Percentiles rank a stretch among this genome's conserved stretches.
phyloP scores from a whole-genome alignment of 441 rosid genomes.

The Viola pubescens region DNA sequence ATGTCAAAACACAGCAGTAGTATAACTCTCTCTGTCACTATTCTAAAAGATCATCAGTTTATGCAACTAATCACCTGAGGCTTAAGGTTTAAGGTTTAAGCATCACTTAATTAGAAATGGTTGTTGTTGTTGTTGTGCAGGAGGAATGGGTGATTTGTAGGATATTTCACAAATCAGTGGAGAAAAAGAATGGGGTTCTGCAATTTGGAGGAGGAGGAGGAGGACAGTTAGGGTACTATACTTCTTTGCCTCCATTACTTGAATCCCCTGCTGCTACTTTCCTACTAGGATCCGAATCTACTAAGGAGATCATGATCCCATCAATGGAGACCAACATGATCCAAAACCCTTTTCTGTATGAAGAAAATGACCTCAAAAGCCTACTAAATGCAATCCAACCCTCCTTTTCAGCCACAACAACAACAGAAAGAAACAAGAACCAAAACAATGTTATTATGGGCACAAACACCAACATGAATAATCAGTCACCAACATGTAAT shows the following conservation, averaged over 20 bases:
- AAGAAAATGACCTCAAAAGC: conserved; percentile 43
- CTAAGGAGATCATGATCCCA: conserved; percentile 14
- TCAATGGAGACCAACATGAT: conserved; percentile 4
- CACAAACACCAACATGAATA: conserved; percentile 12
- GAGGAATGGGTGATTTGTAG: conserved; percentile 98
- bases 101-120: background rate
- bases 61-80: too few relatives aligned
- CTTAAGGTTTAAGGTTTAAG: background rate
- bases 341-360: conserved; percentile 22
- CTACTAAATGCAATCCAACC: conserved; percentile 26
- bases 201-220: conserved; percentile 14
- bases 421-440: conserved; percentile 17
- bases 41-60: background rate
- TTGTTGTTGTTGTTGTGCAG: conserved; percentile 27
- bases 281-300: conserved; percentile 27
- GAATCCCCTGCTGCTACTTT: conserved; percentile 27
- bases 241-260: conserved; percentile 39
- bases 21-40: background rate
- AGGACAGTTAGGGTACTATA: conserved; percentile 20
- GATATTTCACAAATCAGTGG: conserved; percentile 66
- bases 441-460: background rate
- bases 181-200: conserved; percentile 35
- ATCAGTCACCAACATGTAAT: conserved; percentile 17
- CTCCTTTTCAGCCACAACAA: conserved; percentile 8
- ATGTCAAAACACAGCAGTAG: background rate